These are phyloP conservation scores for Pseudovirgaria hyperparasitica DNA, from an alignment of 2,329 filamentous ascomycete species.

Conservation along the genomic window DNA sequence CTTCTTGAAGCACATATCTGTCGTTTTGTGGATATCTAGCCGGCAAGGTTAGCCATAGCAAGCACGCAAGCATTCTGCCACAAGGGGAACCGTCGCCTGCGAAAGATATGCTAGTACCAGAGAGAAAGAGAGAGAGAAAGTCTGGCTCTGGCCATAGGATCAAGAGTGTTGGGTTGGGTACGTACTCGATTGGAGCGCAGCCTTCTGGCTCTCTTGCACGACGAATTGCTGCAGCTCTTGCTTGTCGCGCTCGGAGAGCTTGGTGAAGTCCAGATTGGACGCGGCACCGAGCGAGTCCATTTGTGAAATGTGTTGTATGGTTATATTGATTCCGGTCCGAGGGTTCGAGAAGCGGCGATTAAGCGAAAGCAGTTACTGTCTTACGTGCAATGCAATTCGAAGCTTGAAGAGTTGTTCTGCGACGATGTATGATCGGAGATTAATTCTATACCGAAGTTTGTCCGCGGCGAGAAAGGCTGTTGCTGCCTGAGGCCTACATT, in stretches of 20 bases:
- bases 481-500: too few relatives aligned
- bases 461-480: too few relatives aligned
- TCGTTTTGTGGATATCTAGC: conserved; percentile 52
- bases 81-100: not conserved
- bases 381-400: too few relatives aligned
- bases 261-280: conserved; percentile 50
- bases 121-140: not conserved
- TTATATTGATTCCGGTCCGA: too few relatives aligned
- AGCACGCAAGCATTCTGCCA: not conserved
- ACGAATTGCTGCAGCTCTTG: conserved; percentile 79
- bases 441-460: too few relatives aligned
- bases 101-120: not conserved
- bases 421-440: too few relatives aligned
- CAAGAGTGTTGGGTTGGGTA: conserved; percentile 6
- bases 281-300: conserved; percentile 28
- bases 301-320: too few relatives aligned
- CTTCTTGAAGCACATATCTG: conserved; percentile 87
- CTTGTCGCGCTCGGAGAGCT: conserved; percentile 72
- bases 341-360: too few relatives aligned
- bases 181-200: conserved; percentile 25
- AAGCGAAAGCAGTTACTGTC: too few relatives aligned
- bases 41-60: not conserved
- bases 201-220: conserved; percentile 72
- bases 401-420: too few relatives aligned
- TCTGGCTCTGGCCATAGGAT: not conserved